Percentiles rank a stretch among this genome's conserved stretches.
Evolutionary conservation across 257 asterid species (phyloP).

Genomic region (Rehmannia glutinosa): DNA sequence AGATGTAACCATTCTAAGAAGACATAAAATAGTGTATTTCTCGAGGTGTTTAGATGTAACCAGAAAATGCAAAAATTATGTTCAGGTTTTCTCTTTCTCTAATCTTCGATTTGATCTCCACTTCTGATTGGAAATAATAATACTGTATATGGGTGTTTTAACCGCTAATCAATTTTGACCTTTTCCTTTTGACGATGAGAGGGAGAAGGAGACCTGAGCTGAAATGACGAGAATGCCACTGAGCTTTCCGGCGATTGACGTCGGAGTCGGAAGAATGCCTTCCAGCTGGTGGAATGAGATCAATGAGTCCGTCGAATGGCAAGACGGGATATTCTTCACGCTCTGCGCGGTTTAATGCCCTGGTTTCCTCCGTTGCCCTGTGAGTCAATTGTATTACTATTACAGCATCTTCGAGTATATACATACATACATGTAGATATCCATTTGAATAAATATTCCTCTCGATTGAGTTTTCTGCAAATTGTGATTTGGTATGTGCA

Average conservation of each 20-base stretch:
- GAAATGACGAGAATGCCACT: constrained; percentile 53
- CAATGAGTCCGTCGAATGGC: constrained; percentile 74
- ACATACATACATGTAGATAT: too few relatives aligned
- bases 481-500: too few relatives aligned
- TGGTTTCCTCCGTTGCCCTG: constrained; percentile 86
- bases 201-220: constrained; percentile 3
- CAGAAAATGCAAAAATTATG: too few relatives aligned
- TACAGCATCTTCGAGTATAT: too few relatives aligned
- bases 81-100: background rate
- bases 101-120: constrained; percentile 28
- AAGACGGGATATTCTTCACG: constrained; percentile 75
- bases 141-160: too few relatives aligned
- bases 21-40: too few relatives aligned
- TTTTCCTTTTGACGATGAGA: background rate
- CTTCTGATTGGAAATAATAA: constrained; percentile 12
- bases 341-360: constrained; percentile 74
- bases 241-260: constrained; percentile 44
- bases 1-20: too few relatives aligned
- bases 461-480: too few relatives aligned
- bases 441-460: too few relatives aligned
- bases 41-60: too few relatives aligned
- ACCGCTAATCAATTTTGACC: constrained; percentile 21
- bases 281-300: constrained; percentile 76
- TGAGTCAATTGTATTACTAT: too few relatives aligned
- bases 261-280: constrained; percentile 24